Percentiles rank a stretch among this genome's conserved stretches.
Conservation (phyloP, 176 grass and related monocot species). For the Urochloa ruziziensis region DNA sequence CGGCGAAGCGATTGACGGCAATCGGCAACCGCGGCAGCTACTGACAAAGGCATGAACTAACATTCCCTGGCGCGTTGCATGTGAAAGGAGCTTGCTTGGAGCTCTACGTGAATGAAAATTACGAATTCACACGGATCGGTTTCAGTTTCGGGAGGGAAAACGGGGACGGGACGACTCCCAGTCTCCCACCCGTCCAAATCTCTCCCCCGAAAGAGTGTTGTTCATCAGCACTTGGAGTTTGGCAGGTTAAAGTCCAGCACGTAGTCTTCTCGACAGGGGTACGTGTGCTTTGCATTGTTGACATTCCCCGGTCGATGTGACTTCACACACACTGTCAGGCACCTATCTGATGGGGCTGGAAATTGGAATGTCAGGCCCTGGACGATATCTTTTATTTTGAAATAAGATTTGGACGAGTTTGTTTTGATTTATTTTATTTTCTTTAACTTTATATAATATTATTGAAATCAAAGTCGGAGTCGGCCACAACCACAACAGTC, state of each 20-base stretch:
- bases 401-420: too few species aligned
- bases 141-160: neutral
- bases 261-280: neutral
- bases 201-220: too few species aligned
- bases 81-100: neutral
- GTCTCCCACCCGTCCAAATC: neutral
- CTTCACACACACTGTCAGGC: too few species aligned
- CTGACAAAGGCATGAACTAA: neutral
- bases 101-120: neutral
- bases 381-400: too few species aligned
- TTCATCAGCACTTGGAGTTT: neutral
- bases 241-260: neutral
- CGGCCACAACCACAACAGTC: too few species aligned
- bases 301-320: too few species aligned
- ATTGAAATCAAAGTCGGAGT: too few species aligned
- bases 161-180: neutral
- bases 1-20: neutral
- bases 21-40: neutral
- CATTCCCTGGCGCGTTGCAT: neutral
- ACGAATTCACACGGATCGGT: neutral
- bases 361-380: too few species aligned
- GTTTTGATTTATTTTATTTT: too few species aligned
- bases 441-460: too few species aligned
- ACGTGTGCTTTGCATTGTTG: neutral
- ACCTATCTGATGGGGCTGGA: too few species aligned